Base-by-base conservation (phyloP, 2,329 filamentous ascomycete species). In the Monilinia aucupariae region DNA sequence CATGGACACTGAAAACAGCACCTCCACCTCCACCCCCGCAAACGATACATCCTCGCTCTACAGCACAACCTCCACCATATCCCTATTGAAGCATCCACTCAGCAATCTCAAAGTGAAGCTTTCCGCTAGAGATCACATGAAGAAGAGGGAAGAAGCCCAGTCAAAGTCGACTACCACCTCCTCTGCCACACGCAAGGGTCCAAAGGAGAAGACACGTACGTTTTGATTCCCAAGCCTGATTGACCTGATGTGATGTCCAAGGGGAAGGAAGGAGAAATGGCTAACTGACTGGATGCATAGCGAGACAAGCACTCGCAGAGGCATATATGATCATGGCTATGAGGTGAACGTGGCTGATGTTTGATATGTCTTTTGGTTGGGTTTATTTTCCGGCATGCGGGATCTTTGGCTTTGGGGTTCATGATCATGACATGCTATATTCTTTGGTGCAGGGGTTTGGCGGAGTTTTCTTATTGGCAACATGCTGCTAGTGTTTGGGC, bases 41-140 rank as follows among this genome's bases (percentile, higher is more conserved):
- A 47, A 43, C 12, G 70, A 71, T 43, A 52, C 65, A 4, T 64
- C 64, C 2, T 73, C 72, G 13, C 64, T 71, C 10, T 56, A 55
- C 22, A 72, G 68, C 60, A 68, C 68, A 30, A 68, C 67, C 4
- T 71, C 68, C 3, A 72, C 66, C 5, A 61, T 71, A 37, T 66
- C 64, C 10, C 63, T 73, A 3, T 49, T 72, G 13, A 70, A 71
- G 47, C 51, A 63, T 22, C 63, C 53, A 0, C 12, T 51, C 27
- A 39, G 12, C 30, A 56, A n/a, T 8, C 10, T 62, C 30, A 62
- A 62, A 39, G 10, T 15, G 3, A 56, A 47, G 22, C n/a, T 62
- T 10, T 47, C 39, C 2, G 9, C 22, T 20, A 58, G 47, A 9
- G 54, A 58, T 7, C 4, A 47, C 47, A 20, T 7, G n/a, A 58